Conservation (phyloP, 2,329 filamentous ascomycete species). For the Colletotrichum shisoi region DNA sequence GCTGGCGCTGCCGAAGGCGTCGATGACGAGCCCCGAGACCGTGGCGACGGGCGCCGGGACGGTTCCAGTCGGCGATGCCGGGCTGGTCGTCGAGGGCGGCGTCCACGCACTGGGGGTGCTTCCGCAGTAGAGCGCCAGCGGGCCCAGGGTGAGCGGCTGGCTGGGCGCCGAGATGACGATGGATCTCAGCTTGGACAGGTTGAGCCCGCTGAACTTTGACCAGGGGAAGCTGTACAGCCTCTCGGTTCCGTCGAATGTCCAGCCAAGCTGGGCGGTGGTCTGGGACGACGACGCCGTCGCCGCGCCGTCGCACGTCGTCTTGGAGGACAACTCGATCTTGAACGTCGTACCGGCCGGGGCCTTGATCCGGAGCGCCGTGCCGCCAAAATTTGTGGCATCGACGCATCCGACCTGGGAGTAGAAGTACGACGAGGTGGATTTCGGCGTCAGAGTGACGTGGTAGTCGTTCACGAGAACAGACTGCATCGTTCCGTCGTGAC, state of each 20-base stretch:
- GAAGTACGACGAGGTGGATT: conserved; percentile 61
- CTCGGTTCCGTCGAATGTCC: conserved; percentile 68
- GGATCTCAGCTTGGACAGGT: conserved; percentile 61
- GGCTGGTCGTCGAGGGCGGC: conserved; percentile 52
- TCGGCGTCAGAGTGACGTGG: conserved; percentile 62
- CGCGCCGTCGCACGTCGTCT: conserved; percentile 54
- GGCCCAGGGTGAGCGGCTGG: conserved; percentile 60
- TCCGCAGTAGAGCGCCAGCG: conserved; percentile 67
- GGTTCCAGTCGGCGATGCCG: conserved; percentile 55
- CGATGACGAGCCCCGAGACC: conserved; percentile 63
- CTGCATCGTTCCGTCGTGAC: conserved; percentile 65
- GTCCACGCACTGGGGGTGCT: conserved; percentile 58
- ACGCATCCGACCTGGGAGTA: conserved; percentile 65
- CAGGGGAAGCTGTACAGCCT: conserved; percentile 67
- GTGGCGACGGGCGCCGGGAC: conserved; percentile 60
- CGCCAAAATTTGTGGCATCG: conserved; percentile 61
- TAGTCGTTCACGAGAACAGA: conserved; percentile 62
- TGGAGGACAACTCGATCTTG: conserved; percentile 60
- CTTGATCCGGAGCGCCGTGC: conserved; percentile 64
- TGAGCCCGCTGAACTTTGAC: conserved; percentile 59
- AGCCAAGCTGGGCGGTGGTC: conserved; percentile 61
- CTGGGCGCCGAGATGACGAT: conserved; percentile 60
- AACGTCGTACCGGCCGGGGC: conserved; percentile 61
- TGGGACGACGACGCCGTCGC: conserved; percentile 49
- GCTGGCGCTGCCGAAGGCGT: conserved; percentile 62